These are phyloP conservation scores for Pelagomonas calceolata DNA, from an alignment of 108 stramenopile genomes.

Conservation along the genomic window DNA sequence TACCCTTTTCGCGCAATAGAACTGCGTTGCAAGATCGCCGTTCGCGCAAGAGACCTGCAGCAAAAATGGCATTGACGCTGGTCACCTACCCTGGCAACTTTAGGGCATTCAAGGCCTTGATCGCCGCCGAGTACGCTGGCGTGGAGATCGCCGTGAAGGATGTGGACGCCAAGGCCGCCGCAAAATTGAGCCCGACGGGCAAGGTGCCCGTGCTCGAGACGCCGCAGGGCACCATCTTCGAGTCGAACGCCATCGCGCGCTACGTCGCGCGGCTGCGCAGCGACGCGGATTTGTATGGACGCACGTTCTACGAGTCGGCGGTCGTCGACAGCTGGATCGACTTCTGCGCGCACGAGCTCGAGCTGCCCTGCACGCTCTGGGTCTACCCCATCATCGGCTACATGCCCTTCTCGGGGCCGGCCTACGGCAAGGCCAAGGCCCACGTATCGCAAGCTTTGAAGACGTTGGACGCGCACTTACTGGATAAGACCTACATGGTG, in stretches of 20 bases:
- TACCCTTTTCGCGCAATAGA: too few species aligned
- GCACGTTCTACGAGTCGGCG: constrained; percentile 48
- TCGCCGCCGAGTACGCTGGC: constrained; percentile 77
- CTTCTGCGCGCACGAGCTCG: constrained; percentile 65
- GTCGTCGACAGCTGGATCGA: constrained; percentile 75
- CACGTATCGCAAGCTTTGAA: constrained; percentile 52
- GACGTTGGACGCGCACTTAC: constrained; percentile 51
- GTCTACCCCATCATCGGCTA: constrained; percentile 75
- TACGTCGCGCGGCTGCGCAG: constrained; percentile 62
- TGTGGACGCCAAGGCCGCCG: constrained; percentile 29
- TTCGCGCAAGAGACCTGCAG: too few species aligned
- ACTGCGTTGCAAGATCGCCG: too few species aligned
- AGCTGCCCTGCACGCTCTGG: constrained; percentile 79
- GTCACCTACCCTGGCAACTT: constrained; percentile 62
- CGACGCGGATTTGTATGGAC: constrained; percentile 63
- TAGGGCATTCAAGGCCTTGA: constrained; percentile 76
- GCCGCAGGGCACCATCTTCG: constrained; percentile 53
- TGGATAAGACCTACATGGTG: constrained; percentile 51
- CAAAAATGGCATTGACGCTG: constrained; percentile 36
- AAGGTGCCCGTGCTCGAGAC: constrained; percentile 74
- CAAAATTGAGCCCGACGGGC: constrained; percentile 65
- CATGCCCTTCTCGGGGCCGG: constrained; percentile 53
- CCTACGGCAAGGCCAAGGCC: constrained; percentile 52
- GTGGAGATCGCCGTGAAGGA: constrained; percentile 57
- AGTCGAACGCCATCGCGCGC: constrained; percentile 69